Base-by-base conservation (phyloP, 2,329 filamentous ascomycete genomes). In the Pyrenophora seminiperda region DNA sequence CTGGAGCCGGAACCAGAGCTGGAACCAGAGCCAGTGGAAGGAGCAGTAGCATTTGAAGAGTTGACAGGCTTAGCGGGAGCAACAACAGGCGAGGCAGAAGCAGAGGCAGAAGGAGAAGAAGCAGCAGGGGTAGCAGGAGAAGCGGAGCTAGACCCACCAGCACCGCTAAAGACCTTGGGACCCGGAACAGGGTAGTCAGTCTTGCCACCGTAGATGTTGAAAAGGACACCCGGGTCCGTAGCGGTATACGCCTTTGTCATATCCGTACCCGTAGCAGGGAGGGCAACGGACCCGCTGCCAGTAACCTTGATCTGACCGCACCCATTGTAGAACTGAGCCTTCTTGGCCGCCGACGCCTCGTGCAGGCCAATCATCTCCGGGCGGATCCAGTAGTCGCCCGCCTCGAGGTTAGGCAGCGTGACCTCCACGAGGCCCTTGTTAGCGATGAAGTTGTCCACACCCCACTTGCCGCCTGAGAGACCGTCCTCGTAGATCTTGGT, bases 341-440 rank as follows among this genome's bases (percentile, higher is more conserved):
- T 73, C 40, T 63, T 61, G 17, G 62, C 29, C 33, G 52, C 36
- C 59, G 58, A 56, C 24, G 61, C 69, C 60, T 76, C 72, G 52
- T 77, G 75, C 29, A 77, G 70, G 50, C 70, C 74, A 36, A 77
- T 76, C 44, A 77, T 72, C 65, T 77, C 75, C 14, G 69, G 67
- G 44, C 75, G 71, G 58, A 76, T 59, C 34, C 76, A 66, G 59
- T 77, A 77, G 14, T 73, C 62, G 6, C 74, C 75, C 31, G 67
- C 50, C 32, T 68, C 64, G 20, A 76, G 59, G 46, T 62, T 58
- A 30, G 72, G 75, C 18, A 77, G 66, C 14, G 65, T 74, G 57
- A 77, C 58, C 18, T 64, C 63, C 53, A 75, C 65, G 53, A 70
- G 63, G 22, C 74, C 75, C 61, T 73, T 71, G 66, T 71, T 72